Percentiles rank a stretch among this genome's conserved stretches.
Conservation (phyloP, 148 eudicot species). For the Nyssa sinensis region DNA sequence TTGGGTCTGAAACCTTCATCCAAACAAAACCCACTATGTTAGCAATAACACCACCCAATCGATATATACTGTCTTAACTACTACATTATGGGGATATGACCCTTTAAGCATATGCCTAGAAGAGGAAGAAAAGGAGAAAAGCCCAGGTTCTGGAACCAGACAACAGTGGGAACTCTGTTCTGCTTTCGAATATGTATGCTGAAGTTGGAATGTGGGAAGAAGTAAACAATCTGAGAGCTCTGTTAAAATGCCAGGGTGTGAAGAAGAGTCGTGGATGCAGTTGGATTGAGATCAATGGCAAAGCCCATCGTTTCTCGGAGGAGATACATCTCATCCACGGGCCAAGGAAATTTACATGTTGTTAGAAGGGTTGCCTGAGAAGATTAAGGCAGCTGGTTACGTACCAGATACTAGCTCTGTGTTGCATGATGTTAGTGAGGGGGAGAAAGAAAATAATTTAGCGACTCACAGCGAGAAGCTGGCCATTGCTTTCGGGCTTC, state of each 20-base stretch:
- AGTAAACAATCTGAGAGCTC: slow-evolving; percentile 34
- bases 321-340: slow-evolving; percentile 38
- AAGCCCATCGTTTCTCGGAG: slow-evolving; percentile 36
- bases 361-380: slow-evolving; percentile 38
- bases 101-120: no score
- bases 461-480: slow-evolving; percentile 41
- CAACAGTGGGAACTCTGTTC: slow-evolving; percentile 46
- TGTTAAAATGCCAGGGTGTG: slow-evolving; percentile 27
- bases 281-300: slow-evolving; percentile 46
- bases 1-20: background rate
- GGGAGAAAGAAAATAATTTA: slow-evolving; percentile 36
- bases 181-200: slow-evolving; percentile 60
- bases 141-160: slow-evolving; percentile 44
- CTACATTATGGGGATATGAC: no score
- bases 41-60: background rate
- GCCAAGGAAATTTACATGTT: slow-evolving; percentile 32
- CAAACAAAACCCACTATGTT: background rate
- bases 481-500: slow-evolving; percentile 45
- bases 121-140: no score
- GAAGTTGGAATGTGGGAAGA: slow-evolving; percentile 51
- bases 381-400: slow-evolving; percentile 40
- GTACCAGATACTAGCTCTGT: slow-evolving; percentile 38
- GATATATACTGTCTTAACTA: background rate
- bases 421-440: slow-evolving; percentile 43
- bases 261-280: slow-evolving; percentile 53